Evolutionary conservation across 2,329 filamentous ascomycete species (phyloP).

Genomic region (Epichloe sylvatica): DNA sequence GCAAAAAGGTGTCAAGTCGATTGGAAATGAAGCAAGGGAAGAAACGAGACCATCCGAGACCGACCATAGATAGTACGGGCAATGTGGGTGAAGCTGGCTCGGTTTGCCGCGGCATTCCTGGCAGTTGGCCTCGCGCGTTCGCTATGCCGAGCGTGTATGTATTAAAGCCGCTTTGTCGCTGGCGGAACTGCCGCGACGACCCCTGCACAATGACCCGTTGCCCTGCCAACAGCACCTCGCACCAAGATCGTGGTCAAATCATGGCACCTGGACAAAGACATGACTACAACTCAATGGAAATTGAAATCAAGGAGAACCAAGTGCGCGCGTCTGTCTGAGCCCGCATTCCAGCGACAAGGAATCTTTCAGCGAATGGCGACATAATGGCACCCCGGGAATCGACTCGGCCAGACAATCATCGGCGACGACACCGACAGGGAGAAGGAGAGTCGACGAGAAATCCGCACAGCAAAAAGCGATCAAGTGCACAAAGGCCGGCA

Average conservation of each 20-base stretch:
- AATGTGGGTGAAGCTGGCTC: constrained; percentile 12
- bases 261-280: background rate
- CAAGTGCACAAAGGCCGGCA: constrained; percentile 18
- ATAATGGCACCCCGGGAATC: constrained; percentile 5
- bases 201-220: background rate
- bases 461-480: constrained; percentile 23
- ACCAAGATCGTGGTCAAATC: background rate
- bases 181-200: background rate
- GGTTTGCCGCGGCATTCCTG: constrained; percentile 24
- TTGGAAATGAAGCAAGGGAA: constrained; percentile 1
- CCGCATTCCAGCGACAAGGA: constrained; percentile 5
- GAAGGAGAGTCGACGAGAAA: constrained; percentile 18
- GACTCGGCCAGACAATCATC: constrained; percentile 9
- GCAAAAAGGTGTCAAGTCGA: background rate
- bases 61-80: background rate
- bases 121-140: background rate
- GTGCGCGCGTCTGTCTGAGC: constrained; percentile 4
- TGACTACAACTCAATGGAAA: background rate
- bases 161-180: background rate
- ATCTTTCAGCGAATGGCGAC: background rate
- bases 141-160: background rate
- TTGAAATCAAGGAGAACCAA: background rate
- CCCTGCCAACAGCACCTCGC: constrained; percentile 2
- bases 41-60: background rate
- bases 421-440: constrained; percentile 16